Base-by-base conservation (phyloP, 2,329 filamentous ascomycete genomes). In the Sarocladiaceae sp. region DNA sequence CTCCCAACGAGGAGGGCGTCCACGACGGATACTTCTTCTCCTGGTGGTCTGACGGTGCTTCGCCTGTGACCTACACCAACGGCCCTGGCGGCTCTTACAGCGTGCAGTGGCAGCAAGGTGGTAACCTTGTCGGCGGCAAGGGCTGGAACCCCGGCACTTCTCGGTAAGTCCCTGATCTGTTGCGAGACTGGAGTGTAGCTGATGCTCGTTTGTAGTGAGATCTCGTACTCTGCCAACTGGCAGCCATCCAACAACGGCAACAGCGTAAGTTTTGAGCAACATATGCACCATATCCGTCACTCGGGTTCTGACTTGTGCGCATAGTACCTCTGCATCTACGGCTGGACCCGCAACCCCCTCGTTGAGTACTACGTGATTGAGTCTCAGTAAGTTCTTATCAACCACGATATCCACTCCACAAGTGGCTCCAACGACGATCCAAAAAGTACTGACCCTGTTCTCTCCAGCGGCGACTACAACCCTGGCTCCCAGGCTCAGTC, bases 61-160 rank as follows among this genome's bases (percentile, higher is more conserved):
- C 67, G 3, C 58, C 59, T 29, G 70, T 71, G 4, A 66, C 60
- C 22, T 75, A 74, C 58, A 70, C 58, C 52, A 75, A 76, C 57
- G 64, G 64, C 2, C 56, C 58, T 4, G 64, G 59, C 4, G 72
- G 72, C 6, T 58, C 63, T 20, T 77, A 77, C 64, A 66, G 59
- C 29, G 67, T 75, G 0, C 59, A 57, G 31, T 78, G 75, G 75
- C 61, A 59, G 50, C 66, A 68, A 52, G 64, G 62, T 23, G 77
- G 76, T 25, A 78, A 81, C 68, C 77, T 80, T 36, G 77, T 80
- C 28, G 76, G 69, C 53, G 80, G 79, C 35, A 82, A 82, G 64
- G 79, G 80, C 37, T 83, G 79, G 79, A 73, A 73, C 54, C 72
- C 78, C 18, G 79, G 78, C 50, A 69, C 64, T 53, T 64, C 68